phyloP scores from a whole-genome alignment of 2,329 filamentous ascomycete genomes.

The Herpotrichia juniperi region DNA sequence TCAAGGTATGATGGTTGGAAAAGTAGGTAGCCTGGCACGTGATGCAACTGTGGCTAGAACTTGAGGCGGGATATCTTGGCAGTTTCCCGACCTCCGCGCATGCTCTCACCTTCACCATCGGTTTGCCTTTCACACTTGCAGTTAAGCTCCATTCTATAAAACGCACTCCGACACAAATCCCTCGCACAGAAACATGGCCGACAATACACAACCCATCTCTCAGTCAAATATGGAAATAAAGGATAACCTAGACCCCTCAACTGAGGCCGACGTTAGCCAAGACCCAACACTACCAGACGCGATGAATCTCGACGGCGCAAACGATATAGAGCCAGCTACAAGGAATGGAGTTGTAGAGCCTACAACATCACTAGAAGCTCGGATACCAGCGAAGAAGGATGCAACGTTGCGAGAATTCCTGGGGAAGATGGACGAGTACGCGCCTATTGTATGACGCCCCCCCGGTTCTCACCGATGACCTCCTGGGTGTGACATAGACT shows the following conservation, averaged over 20 bases:
- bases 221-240: constrained; percentile 38
- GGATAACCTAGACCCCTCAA: constrained; percentile 47
- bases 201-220: constrained; percentile 32
- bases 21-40: too few species aligned
- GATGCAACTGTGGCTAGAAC: too few species aligned
- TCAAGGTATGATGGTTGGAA: too few species aligned
- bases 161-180: constrained; percentile 10
- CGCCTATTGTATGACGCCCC: constrained; percentile 77
- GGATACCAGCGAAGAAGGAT: constrained; percentile 84
- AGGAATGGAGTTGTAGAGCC: constrained; percentile 49
- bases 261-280: constrained; percentile 50
- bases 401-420: constrained; percentile 90
- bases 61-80: too few species aligned
- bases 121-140: not conserved
- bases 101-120: not conserved
- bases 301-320: constrained; percentile 50
- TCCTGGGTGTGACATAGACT: constrained; percentile 11
- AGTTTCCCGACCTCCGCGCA: too few species aligned
- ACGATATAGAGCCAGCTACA: constrained; percentile 39
- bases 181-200: constrained; percentile 30
- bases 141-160: not conserved
- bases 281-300: constrained; percentile 43
- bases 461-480: not conserved
- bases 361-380: constrained; percentile 62
- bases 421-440: constrained; percentile 96